Percentiles rank a stretch among this genome's conserved stretches.
phyloP scores from a whole-genome alignment of 1,139 yeast genomes.

The Kurtzmaniella quercitrusa region DNA sequence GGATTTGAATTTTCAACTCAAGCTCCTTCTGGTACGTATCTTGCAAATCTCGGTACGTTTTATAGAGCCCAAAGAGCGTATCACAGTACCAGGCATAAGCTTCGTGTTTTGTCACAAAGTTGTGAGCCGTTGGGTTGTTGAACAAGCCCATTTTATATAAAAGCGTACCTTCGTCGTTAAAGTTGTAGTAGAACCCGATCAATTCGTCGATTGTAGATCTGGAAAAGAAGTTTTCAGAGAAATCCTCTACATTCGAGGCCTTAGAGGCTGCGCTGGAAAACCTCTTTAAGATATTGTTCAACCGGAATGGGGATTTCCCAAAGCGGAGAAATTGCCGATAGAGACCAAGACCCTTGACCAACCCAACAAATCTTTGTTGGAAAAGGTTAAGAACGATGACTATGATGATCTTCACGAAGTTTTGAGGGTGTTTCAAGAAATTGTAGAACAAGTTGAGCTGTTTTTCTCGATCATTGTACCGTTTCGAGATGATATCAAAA shows the following conservation, averaged over 20 bases:
- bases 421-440: slow-evolving; percentile 39
- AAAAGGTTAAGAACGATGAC: slow-evolving; percentile 28
- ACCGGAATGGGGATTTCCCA: slow-evolving; percentile 66
- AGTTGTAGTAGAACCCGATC: slow-evolving; percentile 54
- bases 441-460: slow-evolving; percentile 32
- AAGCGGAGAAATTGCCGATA: slow-evolving; percentile 69
- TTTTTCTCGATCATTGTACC: slow-evolving; percentile 32
- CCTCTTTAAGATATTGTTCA: slow-evolving; percentile 17
- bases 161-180: slow-evolving; percentile 57
- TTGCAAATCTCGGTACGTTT: slow-evolving; percentile 37
- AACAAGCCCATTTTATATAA: slow-evolving; percentile 52
- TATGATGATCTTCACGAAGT: slow-evolving; percentile 33
- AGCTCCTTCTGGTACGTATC: slow-evolving; percentile 40
- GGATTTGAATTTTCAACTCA: slow-evolving; percentile 36
- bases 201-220: slow-evolving; percentile 44
- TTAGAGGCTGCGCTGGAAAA: slow-evolving; percentile 8
- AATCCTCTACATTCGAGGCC: slow-evolving; percentile 3
- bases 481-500: slow-evolving; percentile 23
- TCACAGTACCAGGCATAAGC: slow-evolving; percentile 63
- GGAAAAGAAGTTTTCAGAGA: slow-evolving; percentile 26
- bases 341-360: slow-evolving; percentile 49
- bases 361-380: slow-evolving; percentile 37
- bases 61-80: slow-evolving; percentile 51
- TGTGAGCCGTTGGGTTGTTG: slow-evolving; percentile 29
- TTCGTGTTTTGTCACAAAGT: slow-evolving; percentile 47